Evolutionary conservation across 148 eudicot species (phyloP).

Genomic region (Amaranthus hypochondriacus): DNA sequence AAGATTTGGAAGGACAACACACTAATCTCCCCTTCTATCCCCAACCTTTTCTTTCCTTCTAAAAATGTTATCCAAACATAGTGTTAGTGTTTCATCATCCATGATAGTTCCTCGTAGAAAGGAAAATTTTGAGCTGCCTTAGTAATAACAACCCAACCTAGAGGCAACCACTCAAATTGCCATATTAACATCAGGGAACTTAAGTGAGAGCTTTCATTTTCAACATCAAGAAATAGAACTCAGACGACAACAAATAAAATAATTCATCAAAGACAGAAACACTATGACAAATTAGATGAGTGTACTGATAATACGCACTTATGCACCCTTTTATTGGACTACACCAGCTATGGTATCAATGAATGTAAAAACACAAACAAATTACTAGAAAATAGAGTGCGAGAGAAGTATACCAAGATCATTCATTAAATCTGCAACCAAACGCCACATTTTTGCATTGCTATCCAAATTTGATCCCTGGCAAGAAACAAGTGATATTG

Average conservation of each 20-base stretch:
- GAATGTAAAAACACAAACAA: not conserved
- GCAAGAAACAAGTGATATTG: conserved; percentile 21
- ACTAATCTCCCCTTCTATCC: no score
- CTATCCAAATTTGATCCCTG: conserved; percentile 96
- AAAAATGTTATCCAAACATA: no score
- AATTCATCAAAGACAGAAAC: not conserved
- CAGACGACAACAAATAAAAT: not conserved
- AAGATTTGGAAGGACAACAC: no score
- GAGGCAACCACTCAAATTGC: no score
- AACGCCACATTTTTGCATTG: conserved; percentile 99
- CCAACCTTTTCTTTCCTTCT: no score
- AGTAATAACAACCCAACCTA: no score
- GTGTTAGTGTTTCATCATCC: no score
- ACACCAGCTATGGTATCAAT: not conserved
- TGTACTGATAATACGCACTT: no score
- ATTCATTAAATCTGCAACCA: conserved; percentile 98
- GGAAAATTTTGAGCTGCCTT: no score
- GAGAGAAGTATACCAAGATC: conserved; percentile 74
- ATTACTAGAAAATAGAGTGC: not conserved
- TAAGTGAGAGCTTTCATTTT: no score
- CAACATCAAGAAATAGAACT: not conserved
- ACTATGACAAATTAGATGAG: not conserved
- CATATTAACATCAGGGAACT: no score
- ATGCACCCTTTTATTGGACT: not conserved
- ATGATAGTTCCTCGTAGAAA: no score